phyloP scores from a whole-genome alignment of 495 filamentous ascomycete species.

The Hypoxylon intermedium region DNA sequence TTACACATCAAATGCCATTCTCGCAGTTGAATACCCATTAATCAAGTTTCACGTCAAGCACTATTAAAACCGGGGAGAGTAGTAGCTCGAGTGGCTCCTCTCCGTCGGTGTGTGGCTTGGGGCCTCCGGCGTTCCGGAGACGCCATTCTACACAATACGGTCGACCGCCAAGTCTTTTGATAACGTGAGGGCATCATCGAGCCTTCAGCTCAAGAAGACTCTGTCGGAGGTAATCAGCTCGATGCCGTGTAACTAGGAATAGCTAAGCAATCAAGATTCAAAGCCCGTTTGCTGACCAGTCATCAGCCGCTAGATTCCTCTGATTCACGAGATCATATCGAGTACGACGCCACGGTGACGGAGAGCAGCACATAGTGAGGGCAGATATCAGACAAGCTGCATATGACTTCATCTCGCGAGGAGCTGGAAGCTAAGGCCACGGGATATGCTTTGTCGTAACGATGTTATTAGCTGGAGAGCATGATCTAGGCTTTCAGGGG shows the following conservation, averaged over 20 bases:
- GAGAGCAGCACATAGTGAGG: not conserved
- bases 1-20: no score
- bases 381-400: slow-evolving; percentile 8
- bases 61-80: no score
- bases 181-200: slow-evolving; percentile 13
- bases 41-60: no score
- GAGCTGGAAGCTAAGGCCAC: not conserved
- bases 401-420: slow-evolving; percentile 10
- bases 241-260: slow-evolving; percentile 12
- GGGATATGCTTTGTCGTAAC: not conserved
- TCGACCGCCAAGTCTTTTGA: slow-evolving; percentile 6
- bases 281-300: slow-evolving; percentile 9
- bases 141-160: not conserved
- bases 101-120: slow-evolving; percentile 1
- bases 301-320: not conserved
- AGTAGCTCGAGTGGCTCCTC: no score
- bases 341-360: not conserved
- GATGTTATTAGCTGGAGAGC: not conserved
- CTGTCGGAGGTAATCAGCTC: slow-evolving; percentile 1
- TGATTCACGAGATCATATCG: not conserved
- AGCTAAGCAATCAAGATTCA: not conserved
- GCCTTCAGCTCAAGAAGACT: not conserved
- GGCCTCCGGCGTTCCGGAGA: not conserved
- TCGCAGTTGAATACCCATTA: no score
- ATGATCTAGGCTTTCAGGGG: not conserved